Evolutionary conservation across 805 yeast species (phyloP).

Genomic region (Starmerella asiatica): DNA sequence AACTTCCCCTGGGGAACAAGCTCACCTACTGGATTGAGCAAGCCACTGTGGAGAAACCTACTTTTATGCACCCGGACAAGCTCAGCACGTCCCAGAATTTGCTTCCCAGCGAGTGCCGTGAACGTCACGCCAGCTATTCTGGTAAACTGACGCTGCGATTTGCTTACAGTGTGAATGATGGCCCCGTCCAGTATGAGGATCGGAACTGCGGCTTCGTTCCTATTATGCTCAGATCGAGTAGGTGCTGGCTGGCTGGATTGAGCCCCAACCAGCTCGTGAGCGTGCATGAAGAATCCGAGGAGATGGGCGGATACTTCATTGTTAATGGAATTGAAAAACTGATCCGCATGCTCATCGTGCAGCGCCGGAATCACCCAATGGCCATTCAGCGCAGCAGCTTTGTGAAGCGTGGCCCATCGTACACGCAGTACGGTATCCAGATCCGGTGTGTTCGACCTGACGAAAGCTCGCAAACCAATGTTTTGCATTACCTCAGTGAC

Average conservation of each 20-base stretch:
- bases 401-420: conserved; percentile 83
- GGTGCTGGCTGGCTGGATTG: conserved; percentile 78
- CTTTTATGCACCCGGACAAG: conserved; percentile 59
- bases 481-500: conserved; percentile 85
- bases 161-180: conserved; percentile 78
- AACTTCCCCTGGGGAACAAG: conserved; percentile 64
- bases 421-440: conserved; percentile 83
- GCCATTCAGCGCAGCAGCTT: conserved; percentile 92
- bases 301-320: conserved; percentile 89
- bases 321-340: conserved; percentile 95
- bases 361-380: conserved; percentile 96
- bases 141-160: conserved; percentile 67
- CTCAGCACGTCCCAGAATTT: conserved; percentile 63
- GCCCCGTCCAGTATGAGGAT: conserved; percentile 61
- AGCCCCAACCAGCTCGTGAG: conserved; percentile 71
- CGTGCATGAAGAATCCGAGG: conserved; percentile 82
- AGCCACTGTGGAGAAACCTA: conserved; percentile 76
- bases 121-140: conserved; percentile 70
- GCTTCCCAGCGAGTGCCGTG: conserved; percentile 80
- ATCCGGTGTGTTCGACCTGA: conserved; percentile 90
- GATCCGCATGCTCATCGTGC: conserved; percentile 94
- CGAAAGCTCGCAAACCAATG: conserved; percentile 95
- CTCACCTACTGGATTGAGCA: conserved; percentile 69
- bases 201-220: conserved; percentile 90
- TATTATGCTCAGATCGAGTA: conserved; percentile 75